Base-by-base conservation (phyloP, 176 grass and related monocot genomes). In the Triticum timopheevii region DNA sequence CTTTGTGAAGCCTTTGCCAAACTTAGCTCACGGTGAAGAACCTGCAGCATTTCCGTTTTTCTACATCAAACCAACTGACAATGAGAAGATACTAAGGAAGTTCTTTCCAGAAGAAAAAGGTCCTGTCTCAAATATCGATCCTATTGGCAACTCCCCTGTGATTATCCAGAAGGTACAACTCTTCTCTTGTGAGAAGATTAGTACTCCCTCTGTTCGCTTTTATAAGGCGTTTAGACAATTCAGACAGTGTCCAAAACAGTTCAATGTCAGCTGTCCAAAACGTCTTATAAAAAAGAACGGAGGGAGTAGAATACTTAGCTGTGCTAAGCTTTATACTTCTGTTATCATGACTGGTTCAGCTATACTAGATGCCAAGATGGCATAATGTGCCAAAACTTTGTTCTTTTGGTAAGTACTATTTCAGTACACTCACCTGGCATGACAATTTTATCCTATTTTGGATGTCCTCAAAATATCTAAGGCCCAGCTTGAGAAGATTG, bases 61-160 rank as follows among this genome's bases (percentile, higher is more conserved):
- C 86, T 99, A 99, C 80, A 96, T 96, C 89, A 94, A 86, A 78
- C 97, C 97, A 67, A 81, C 90, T 34, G 89, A 99, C 83, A 85
- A 99, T 87, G 94, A 93, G 78, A 94, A 89, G 87, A 87, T 99
- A 85, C 56, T 99, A 66, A 93, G 97, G 79, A 99, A 99, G 77
- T 99, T 86, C 65, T 99, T 93, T 86, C 94, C 97, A 17, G 85
- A 96, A 86, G 90, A 96, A 58, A 96, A 93, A 74, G 97, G 97
- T 20, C 94, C 92, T 58, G 73, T 99, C 33, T 91, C 92, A 81
- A 87, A 99, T 86, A 87, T 99, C 59, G 90, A 99, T 82, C 97
- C 97, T 15, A 96, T 96, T 50, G 97, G 97, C 52, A 99, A 99
- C 80, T 99, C 97, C 61, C 97, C 97, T 35, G 97, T 96, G 70